Conservation (phyloP, 768 basidiomycete species). For the Russula ochroleuca region DNA sequence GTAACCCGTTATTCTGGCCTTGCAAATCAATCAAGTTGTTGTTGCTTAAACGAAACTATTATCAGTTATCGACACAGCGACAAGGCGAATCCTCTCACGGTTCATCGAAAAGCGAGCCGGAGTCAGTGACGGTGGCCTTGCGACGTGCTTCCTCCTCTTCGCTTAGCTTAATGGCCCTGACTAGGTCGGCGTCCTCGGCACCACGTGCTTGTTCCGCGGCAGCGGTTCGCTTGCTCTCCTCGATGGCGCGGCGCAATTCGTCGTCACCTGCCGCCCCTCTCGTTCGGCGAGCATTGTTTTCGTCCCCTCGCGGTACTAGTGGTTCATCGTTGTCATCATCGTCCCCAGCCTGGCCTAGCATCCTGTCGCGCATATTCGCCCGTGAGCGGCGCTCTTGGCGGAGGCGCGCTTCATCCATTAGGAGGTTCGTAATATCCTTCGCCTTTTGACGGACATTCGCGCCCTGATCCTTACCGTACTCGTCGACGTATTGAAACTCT, state of each 20-base stretch:
- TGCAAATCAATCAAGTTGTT: conserved; percentile 19
- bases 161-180: conserved; percentile 77
- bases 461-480: conserved; percentile 94
- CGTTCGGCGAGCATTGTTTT: conserved; percentile 36
- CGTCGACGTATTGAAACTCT: conserved; percentile 96
- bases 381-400: conserved; percentile 79
- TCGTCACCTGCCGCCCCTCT: conserved; percentile 47
- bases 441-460: conserved; percentile 98
- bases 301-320: conserved; percentile 45
- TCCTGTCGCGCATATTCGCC: conserved; percentile 91
- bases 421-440: conserved; percentile 94
- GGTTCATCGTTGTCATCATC: conserved; percentile 35
- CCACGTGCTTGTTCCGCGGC: conserved; percentile 63
- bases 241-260: conserved; percentile 80
- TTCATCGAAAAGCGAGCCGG: conserved; percentile 81
- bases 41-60: conserved; percentile 3
- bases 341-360: conserved; percentile 61
- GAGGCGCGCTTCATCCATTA: conserved; percentile 80
- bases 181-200: conserved; percentile 79
- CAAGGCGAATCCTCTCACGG: conserved; percentile 47
- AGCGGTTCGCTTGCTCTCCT: conserved; percentile 75
- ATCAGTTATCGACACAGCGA: conserved; percentile 6
- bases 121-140: conserved; percentile 63
- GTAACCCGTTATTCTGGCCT: conserved; percentile 38
- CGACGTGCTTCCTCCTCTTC: conserved; percentile 86